Evolutionary conservation across 225 moss, liverwort and hornwort genomes (phyloP).

Genomic region (Thuidium tamariscinum): DNA sequence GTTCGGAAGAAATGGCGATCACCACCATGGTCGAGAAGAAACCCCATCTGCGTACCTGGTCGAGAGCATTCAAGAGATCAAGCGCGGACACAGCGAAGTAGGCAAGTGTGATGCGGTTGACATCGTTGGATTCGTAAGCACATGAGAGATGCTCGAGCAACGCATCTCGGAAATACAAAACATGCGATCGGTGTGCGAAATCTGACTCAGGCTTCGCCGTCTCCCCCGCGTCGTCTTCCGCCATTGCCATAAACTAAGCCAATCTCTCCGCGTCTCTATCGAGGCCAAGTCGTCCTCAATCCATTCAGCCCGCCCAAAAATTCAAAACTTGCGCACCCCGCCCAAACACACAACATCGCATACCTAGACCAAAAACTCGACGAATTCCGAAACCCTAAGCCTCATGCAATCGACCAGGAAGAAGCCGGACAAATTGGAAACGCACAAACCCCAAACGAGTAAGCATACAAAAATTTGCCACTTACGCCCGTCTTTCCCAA

Average conservation of each 20-base stretch:
- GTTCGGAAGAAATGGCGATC: not conserved
- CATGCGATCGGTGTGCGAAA: conserved; percentile 31
- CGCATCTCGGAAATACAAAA: conserved; percentile 61
- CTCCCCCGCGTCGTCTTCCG: not conserved
- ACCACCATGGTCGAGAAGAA: not conserved
- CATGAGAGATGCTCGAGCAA: conserved; percentile 55
- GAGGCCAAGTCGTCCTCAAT: not conserved
- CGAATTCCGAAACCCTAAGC: not conserved
- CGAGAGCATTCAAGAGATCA: conserved; percentile 72
- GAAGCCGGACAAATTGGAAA: not conserved
- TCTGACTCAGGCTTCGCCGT: not conserved
- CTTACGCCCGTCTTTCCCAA: not conserved
- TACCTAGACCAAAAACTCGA: not conserved
- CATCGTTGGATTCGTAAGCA: conserved; percentile 39
- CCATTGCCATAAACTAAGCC: not conserved
- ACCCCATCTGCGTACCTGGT: conserved; percentile 31
- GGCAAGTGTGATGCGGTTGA: conserved; percentile 68
- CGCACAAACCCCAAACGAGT: too few relatives aligned
- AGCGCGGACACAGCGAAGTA: conserved; percentile 87
- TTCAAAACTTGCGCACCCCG: not conserved
- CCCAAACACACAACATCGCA: not conserved
- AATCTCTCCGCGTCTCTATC: not conserved
- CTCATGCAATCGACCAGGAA: not conserved
- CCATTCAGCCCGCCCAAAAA: not conserved
- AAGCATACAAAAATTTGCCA: not conserved